Evolutionary conservation across 345 rosid genomes (phyloP), one percentile per base, ranked within the genome.

Genomic region (Mangifera indica): DNA sequence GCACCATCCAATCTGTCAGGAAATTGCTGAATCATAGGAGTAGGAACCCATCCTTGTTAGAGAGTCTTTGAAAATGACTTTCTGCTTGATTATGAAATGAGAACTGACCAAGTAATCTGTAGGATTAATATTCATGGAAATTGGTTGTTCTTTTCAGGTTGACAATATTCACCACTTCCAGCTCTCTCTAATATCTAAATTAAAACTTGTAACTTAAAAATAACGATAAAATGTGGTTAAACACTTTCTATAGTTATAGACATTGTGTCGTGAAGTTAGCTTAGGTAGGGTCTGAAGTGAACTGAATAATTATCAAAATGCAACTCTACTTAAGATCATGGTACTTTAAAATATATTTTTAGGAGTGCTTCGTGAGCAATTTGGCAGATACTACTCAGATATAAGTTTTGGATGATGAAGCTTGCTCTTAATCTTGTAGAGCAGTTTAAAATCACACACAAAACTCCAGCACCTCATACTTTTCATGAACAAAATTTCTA

Each of bases 21-120:
- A 49, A 48, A 25, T 54, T 48, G 29, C 22, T 52, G 40, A 59
- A 65, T 59, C 56, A 75, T 40, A 48, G 62, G 70, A 61, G 79
- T 75, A 77, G 80, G 80, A 79, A 82, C 40, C 77, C 60, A 62
- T 83, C 78, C 63, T 52, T 83, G 73, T 80, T 75, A 46, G 62
- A 70, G 12, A 75, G 56, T 34, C 63, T 29, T 21, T 66, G 80
- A 83, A 69, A 77, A 46, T 21, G 74, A 77, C 76, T 60, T 69
- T 69, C 14, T 63, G 69, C 73, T 82, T 82, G 75, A 77, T 77
- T 77, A 56, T 26, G 60, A 65, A 71, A 51, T 56, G 75, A 58
- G 81, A 81, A 72, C 45, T 77, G 70, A 56, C 67, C 69, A 29
- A 37, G 46, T 14, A 12, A 11, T 66, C 15, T 24, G 49, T 57